Percentiles rank a stretch among this genome's conserved stretches.
These are phyloP conservation scores for Colletotrichum sp. DNA, from an alignment of 2,329 filamentous ascomycete genomes.

Conservation along the genomic window DNA sequence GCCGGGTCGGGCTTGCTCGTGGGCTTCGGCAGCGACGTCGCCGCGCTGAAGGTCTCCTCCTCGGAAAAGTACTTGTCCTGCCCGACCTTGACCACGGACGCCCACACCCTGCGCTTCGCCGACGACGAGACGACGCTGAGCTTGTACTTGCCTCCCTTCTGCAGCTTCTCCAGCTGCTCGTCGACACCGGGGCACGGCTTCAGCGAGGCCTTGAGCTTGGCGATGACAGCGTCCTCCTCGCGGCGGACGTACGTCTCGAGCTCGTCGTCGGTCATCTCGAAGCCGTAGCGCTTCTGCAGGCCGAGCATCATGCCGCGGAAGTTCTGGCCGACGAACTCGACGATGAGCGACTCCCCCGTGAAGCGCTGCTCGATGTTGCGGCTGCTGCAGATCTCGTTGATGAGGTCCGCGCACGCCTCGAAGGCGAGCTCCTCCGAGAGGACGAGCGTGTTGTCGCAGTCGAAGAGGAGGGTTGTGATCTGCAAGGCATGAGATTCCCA, in stretches of 20 bases:
- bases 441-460: slow-evolving; percentile 91
- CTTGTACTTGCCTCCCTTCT: slow-evolving; percentile 66
- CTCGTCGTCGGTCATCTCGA: slow-evolving; percentile 71
- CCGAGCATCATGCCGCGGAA: slow-evolving; percentile 89
- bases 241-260: slow-evolving; percentile 74
- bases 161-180: slow-evolving; percentile 69
- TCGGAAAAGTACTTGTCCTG: slow-evolving; percentile 82
- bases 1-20: slow-evolving; percentile 91
- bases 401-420: slow-evolving; percentile 86
- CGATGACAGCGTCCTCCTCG: slow-evolving; percentile 85
- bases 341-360: slow-evolving; percentile 78
- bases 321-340: slow-evolving; percentile 91
- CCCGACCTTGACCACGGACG: slow-evolving; percentile 78
- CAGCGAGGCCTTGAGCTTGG: slow-evolving; percentile 74
- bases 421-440: slow-evolving; percentile 91
- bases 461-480: slow-evolving; percentile 77
- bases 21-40: slow-evolving; percentile 77
- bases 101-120: slow-evolving; percentile 77
- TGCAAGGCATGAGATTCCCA: slow-evolving; percentile 27
- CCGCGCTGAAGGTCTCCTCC: slow-evolving; percentile 81
- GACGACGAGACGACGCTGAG: slow-evolving; percentile 84
- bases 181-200: slow-evolving; percentile 73
- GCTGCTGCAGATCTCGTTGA: slow-evolving; percentile 81
- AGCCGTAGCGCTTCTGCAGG: slow-evolving; percentile 77
- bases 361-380: slow-evolving; percentile 71